Evolutionary conservation across 192 early-diverging fungal species (phyloP), one percentile per base, ranked within the genome.

Genomic region (Backusella australiensis): DNA sequence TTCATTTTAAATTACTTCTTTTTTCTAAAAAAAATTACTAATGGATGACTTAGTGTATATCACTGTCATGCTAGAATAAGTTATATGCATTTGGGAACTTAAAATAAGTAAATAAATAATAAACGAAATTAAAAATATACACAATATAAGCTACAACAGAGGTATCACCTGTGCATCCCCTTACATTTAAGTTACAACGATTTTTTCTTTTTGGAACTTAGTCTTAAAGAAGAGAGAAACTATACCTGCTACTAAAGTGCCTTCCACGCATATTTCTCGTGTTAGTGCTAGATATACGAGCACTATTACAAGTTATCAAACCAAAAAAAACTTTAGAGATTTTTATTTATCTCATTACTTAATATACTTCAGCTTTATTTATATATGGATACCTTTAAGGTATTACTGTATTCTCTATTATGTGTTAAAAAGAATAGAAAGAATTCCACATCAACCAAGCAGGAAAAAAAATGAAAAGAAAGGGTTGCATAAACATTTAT

Each of bases 111-210:
- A 63, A 63, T 11, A 63, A 63, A 63, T 63, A 29, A 29, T 63
- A 63, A 29, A 63, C 26, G 56, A 63, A 63, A 63, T 63, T 26
- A 63, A 63, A 49, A 49, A 63, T 63, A 29, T 63, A 63, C 56
- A 26, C 11, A 29, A 12, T 26, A 63, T 29, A 63, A 63, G 23
- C 11, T 26, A 63, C 56, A 63, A 63, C 56, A 63, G 11, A 63
- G 21, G 12, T 29, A 63, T 63, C 56, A 63, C 19, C 56, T 63
- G 56, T 29, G 23, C 8, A 29, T 29, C 56, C 23, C 56, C 56
- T 63, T 29, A 63, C 23, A 63, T 63, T 63, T 63, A 63, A 63
- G 56, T 63, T 63, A 63, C 56, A 63, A 63, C 56, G 56, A 63
- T 63, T 29, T 63, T 63, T 63, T 63, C 21, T 59, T 63, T 63